These are phyloP conservation scores for Chlorella sp. DNA, from an alignment of 139 green algal genomes.

Conservation along the genomic window DNA sequence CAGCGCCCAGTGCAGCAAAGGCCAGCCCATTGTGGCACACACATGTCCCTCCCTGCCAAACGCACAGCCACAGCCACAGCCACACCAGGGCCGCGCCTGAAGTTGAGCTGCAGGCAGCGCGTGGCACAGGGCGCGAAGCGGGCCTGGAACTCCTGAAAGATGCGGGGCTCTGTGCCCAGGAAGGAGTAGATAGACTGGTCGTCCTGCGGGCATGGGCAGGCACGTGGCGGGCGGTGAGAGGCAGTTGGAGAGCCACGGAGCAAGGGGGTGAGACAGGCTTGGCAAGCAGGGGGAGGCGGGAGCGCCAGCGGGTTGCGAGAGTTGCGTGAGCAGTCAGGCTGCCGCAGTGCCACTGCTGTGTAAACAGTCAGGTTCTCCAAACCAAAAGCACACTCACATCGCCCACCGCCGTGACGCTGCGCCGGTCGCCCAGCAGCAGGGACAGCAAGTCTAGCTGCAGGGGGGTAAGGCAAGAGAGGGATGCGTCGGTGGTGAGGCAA, in stretches of 20 bases:
- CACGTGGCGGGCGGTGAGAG: neutral
- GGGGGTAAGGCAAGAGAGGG: neutral
- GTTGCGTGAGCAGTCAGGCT: neutral
- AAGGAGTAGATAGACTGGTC: slow-evolving; percentile 29
- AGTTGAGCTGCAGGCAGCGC: slow-evolving; percentile 25
- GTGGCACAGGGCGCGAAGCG: neutral
- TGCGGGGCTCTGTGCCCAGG: neutral
- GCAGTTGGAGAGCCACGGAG: neutral
- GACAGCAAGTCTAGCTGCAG: slow-evolving; percentile 25
- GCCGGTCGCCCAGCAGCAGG: neutral
- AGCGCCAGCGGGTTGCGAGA: neutral
- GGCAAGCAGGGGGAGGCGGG: neutral
- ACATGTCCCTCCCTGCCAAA: too few relatives aligned
- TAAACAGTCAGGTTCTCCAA: neutral
- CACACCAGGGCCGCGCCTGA: neutral
- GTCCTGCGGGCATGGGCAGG: neutral
- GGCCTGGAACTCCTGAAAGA: neutral
- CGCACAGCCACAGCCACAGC: neutral
- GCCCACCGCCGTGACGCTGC: slow-evolving; percentile 5
- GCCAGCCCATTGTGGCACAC: too few relatives aligned
- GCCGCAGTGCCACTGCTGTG: neutral
- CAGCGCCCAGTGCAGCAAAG: neutral
- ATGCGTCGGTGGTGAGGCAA: neutral
- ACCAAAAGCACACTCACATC: neutral
- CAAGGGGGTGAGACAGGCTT: neutral